Evolutionary conservation across 2,329 filamentous ascomycete species (phyloP).

Genomic region (Lecanoromycetidae sp.): DNA sequence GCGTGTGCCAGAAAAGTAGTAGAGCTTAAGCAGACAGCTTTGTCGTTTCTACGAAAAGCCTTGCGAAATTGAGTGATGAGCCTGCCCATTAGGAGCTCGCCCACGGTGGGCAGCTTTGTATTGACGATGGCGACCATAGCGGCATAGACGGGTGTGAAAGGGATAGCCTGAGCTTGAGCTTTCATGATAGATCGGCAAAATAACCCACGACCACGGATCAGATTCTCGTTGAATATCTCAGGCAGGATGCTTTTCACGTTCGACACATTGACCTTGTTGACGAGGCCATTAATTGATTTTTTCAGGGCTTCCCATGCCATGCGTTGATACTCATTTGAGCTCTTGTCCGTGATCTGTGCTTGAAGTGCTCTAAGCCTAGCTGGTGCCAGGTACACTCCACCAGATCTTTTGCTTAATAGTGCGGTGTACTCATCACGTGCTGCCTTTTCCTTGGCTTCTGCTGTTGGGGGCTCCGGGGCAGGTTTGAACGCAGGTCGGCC

Average conservation of each 20-base stretch:
- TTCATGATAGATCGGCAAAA: conserved; percentile 98
- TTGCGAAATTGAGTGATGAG: conserved; percentile 89
- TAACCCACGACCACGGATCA: conserved; percentile 78
- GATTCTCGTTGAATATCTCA: conserved; percentile 88
- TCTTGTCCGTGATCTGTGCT: conserved; percentile 93
- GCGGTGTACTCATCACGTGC: conserved; percentile 91
- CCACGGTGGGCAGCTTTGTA: conserved; percentile 89
- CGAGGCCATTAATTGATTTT: conserved; percentile 95
- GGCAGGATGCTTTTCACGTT: conserved; percentile 98
- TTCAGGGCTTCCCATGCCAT: conserved; percentile 99
- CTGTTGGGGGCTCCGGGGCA: conserved; percentile 50
- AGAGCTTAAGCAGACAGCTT: conserved; percentile 83
- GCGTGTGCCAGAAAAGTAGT: conserved; percentile 92
- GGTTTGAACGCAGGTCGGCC: too few species aligned
- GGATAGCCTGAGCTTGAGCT: conserved; percentile 87
- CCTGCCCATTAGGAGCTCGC: conserved; percentile 75
- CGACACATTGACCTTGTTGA: conserved; percentile 97
- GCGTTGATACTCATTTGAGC: conserved; percentile 91
- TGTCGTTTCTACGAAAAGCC: conserved; percentile 91
- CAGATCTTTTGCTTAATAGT: conserved; percentile 80
- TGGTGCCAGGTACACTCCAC: conserved; percentile 92
- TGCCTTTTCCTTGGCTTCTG: conserved; percentile 74
- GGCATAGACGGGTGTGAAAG: conserved; percentile 92
- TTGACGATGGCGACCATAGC: conserved; percentile 95
- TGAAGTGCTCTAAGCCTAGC: conserved; percentile 82